Percentiles rank a stretch among this genome's conserved stretches.
These are phyloP conservation scores for Pleurotus eryngii DNA, from an alignment of 768 basidiomycete genomes.

Conservation along the genomic window DNA sequence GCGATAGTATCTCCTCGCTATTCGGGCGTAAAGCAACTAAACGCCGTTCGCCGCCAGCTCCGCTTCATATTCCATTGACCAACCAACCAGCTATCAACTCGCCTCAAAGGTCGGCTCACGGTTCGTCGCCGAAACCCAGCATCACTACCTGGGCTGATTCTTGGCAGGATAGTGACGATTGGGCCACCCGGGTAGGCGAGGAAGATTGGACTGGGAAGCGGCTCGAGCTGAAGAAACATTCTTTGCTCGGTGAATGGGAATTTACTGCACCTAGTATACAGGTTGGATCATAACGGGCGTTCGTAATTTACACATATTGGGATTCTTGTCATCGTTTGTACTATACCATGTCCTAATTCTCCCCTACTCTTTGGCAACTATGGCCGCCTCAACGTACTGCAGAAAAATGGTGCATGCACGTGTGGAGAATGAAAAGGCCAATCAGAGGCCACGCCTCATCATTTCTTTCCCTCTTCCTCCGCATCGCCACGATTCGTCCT, in stretches of 20 bases:
- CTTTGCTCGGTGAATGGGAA: slow-evolving; percentile 23
- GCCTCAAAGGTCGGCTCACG: slow-evolving; percentile 18
- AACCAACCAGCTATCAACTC: slow-evolving; percentile 33
- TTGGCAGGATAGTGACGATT: slow-evolving; percentile 51
- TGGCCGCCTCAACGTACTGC: too few species aligned
- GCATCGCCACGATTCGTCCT: slow-evolving; percentile 1
- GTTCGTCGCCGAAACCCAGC: slow-evolving; percentile 8
- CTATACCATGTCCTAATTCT: too few species aligned
- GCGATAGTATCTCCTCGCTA: slow-evolving; percentile 18
- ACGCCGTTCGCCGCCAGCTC: slow-evolving; percentile 36
- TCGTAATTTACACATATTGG: neutral
- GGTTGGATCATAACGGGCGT: slow-evolving; percentile 14
- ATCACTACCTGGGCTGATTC: slow-evolving; percentile 41
- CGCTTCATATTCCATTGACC: slow-evolving; percentile 32
- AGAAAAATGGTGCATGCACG: neutral
- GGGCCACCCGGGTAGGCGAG: slow-evolving; percentile 45
- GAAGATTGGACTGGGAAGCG: slow-evolving; percentile 45
- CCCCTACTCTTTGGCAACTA: too few species aligned
- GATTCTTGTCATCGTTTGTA: too few species aligned
- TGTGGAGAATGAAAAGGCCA: slow-evolving; percentile 2
- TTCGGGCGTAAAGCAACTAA: slow-evolving; percentile 31
- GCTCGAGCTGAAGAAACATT: slow-evolving; percentile 34
- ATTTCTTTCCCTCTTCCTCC: neutral
- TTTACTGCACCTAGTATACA: slow-evolving; percentile 9
- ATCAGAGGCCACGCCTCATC: neutral